A percentile compares a stretch with the other conserved stretches of the same genome.
Conservation (phyloP, 768 basidiomycete genomes). For the Collybia sp. region DNA sequence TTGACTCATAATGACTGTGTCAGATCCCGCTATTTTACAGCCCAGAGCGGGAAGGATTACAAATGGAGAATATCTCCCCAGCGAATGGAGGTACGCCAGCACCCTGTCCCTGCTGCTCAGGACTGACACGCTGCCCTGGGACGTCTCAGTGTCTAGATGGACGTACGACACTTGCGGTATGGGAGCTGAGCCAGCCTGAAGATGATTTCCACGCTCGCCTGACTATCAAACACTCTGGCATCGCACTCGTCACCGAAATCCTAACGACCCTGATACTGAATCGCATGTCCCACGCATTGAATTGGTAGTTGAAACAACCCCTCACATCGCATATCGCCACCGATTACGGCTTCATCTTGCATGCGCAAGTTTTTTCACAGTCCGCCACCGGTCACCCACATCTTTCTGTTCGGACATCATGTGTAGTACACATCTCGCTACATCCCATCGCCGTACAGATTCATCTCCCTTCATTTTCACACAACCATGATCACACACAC, state of each 20-base stretch:
- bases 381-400: constrained; percentile 7
- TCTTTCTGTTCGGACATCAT: constrained; percentile 12
- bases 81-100: constrained; percentile 60
- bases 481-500: constrained; percentile 4
- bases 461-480: constrained; percentile 9
- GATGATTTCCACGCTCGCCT: constrained; percentile 57
- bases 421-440: constrained; percentile 10
- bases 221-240: constrained; percentile 51
- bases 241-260: constrained; percentile 70
- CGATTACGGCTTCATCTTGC: constrained; percentile 3
- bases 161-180: constrained; percentile 56
- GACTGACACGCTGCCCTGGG: not conserved
- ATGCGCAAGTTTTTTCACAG: constrained; percentile 8
- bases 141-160: constrained; percentile 56
- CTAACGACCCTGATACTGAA: constrained; percentile 72
- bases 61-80: constrained; percentile 69
- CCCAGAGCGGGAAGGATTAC: constrained; percentile 62
- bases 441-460: constrained; percentile 9
- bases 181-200: constrained; percentile 58
- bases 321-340: not conserved
- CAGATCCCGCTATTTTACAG: constrained; percentile 73
- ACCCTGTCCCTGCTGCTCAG: not conserved
- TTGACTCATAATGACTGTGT: constrained; percentile 2
- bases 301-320: constrained; percentile 35
- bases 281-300: constrained; percentile 58